These are phyloP conservation scores for Kwoniella sp. DNA, from an alignment of 768 basidiomycete genomes.

Conservation along the genomic window DNA sequence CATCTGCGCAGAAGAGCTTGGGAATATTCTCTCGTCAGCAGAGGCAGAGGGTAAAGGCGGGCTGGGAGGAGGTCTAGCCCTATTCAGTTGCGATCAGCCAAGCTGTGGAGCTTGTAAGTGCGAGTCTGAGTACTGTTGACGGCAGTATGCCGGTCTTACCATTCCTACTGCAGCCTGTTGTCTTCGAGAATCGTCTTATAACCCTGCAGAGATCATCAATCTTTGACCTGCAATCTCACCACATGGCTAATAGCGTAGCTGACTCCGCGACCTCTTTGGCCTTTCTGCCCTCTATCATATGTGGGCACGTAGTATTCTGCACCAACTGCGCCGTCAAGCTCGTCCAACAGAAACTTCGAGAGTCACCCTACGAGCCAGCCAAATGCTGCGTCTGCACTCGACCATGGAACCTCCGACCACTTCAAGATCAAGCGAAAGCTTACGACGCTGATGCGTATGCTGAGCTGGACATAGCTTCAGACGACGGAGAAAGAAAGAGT, in stretches of 20 bases:
- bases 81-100: conserved; percentile 18
- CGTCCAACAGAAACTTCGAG: not conserved
- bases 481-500: not conserved
- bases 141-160: too few species aligned
- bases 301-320: conserved; percentile 17
- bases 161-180: too few species aligned
- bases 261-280: too few species aligned
- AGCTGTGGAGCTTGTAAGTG: conserved; percentile 24
- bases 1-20: conserved; percentile 11
- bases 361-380: not conserved
- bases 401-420: conserved; percentile 4
- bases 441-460: conserved; percentile 7
- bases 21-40: conserved; percentile 1
- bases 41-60: conserved; percentile 18
- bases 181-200: too few species aligned
- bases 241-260: too few species aligned
- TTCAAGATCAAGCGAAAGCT: conserved; percentile 10
- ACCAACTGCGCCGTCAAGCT: conserved; percentile 8
- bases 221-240: too few species aligned
- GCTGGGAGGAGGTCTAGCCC: conserved; percentile 19
- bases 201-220: too few species aligned
- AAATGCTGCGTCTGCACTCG: conserved; percentile 21
- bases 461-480: not conserved
- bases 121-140: not conserved
- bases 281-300: too few species aligned